Evolutionary conservation across 352 stramenopile species (phyloP).

Genomic region (Globisporangium takayamanum): DNA sequence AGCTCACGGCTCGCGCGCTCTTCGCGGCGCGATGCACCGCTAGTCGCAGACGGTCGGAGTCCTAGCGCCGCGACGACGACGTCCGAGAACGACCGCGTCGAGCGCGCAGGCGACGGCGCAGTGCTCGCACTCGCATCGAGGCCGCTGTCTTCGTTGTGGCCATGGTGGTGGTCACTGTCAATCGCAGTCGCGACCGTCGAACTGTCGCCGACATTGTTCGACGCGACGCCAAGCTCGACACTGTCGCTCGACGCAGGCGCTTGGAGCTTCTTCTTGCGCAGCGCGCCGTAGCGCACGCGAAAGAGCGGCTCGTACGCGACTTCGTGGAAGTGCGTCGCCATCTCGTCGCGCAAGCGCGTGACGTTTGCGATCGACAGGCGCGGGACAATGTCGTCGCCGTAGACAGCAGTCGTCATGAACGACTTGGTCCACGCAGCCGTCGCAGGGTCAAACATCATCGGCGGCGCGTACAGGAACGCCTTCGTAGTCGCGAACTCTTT

Average conservation of each 20-base stretch:
- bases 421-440: constrained; percentile 52
- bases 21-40: background rate
- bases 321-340: constrained; percentile 54
- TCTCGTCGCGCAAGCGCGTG: constrained; percentile 57
- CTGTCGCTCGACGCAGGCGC: constrained; percentile 8
- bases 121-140: background rate
- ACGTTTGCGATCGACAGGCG: constrained; percentile 65
- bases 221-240: constrained; percentile 1
- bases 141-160: too few relatives aligned
- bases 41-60: background rate
- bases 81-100: background rate
- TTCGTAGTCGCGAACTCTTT: constrained; percentile 46
- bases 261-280: constrained; percentile 33
- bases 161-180: constrained; percentile 4
- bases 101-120: background rate
- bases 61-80: background rate
- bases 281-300: constrained; percentile 44
- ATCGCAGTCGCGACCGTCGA: background rate
- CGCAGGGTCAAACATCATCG: constrained; percentile 55
- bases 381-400: constrained; percentile 66
- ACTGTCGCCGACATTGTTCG: background rate
- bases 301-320: constrained; percentile 58
- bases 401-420: constrained; percentile 66
- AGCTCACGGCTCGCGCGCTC: constrained; percentile 12
- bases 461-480: constrained; percentile 58